A percentile compares a stretch with the other conserved stretches of the same genome.
Conservation (phyloP, 768 basidiomycete species). For the Asterophora lycoperdoides region DNA sequence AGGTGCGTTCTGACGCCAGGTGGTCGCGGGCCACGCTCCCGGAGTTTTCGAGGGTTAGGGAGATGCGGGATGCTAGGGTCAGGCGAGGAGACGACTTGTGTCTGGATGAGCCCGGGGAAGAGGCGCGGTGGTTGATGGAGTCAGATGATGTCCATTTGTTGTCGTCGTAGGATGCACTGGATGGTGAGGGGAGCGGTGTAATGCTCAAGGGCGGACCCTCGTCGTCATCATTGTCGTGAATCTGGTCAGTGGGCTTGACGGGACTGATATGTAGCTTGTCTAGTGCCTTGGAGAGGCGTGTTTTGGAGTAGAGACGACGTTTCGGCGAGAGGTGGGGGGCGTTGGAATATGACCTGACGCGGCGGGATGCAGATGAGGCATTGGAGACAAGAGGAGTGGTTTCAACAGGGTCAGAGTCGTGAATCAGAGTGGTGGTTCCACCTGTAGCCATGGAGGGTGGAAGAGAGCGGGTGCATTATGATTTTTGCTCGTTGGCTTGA, state of each 20-base stretch:
- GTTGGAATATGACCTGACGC: constrained; percentile 7
- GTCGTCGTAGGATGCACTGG: background rate
- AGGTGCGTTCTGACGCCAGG: constrained; percentile 49
- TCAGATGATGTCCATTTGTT: constrained; percentile 1
- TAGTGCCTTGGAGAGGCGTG: background rate
- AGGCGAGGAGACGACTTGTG: background rate
- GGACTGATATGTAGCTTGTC: constrained; percentile 1
- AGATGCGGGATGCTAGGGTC: constrained; percentile 6
- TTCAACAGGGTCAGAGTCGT: constrained; percentile 5
- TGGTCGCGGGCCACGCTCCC: constrained; percentile 54
- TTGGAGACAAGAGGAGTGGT: constrained; percentile 12
- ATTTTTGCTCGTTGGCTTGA: too few relatives aligned
- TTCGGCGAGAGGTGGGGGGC: constrained; percentile 4
- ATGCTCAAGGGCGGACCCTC: background rate
- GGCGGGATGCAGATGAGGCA: constrained; percentile 1
- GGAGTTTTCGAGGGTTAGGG: constrained; percentile 37
- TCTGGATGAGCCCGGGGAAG: background rate
- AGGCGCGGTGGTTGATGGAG: background rate
- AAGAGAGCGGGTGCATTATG: background rate
- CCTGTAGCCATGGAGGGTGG: background rate
- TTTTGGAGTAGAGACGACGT: constrained; percentile 9
- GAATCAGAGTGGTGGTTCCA: background rate
- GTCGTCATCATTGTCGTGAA: background rate
- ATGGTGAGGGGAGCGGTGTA: constrained; percentile 3
- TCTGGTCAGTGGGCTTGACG: background rate